Evolutionary conservation across 495 filamentous ascomycete species (phyloP).

Genomic region (Penicillium silybi): DNA sequence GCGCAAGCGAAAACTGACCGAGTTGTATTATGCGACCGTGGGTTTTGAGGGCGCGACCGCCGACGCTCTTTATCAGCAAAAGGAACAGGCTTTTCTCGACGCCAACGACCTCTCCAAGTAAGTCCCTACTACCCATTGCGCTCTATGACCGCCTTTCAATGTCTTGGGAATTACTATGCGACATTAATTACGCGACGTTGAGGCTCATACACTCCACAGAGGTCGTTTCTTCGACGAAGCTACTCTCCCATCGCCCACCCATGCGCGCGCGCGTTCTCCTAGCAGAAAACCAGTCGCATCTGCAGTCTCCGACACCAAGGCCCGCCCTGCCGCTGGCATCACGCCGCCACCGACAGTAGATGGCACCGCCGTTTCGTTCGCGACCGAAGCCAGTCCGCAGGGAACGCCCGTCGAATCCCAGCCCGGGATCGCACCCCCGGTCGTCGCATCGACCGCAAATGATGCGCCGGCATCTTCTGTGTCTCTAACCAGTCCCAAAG

Average conservation of each 20-base stretch:
- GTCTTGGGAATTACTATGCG: conserved; percentile 10
- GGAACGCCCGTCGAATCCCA: conserved; percentile 4
- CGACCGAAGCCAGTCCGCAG: conserved; percentile 19
- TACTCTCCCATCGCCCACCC: conserved; percentile 59
- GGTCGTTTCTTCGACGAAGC: conserved; percentile 67
- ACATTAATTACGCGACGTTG: conserved; percentile 16
- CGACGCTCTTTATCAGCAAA: conserved; percentile 50
- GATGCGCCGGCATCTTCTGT: conserved; percentile 8
- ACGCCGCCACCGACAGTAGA: conserved; percentile 20
- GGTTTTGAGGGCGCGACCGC: conserved; percentile 49
- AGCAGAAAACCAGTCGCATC: conserved; percentile 24
- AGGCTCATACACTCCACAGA: conserved; percentile 46
- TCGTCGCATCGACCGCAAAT: conserved; percentile 4
- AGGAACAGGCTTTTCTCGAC: conserved; percentile 62
- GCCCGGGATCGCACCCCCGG: conserved; percentile 1
- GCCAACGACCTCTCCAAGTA: conserved; percentile 75
- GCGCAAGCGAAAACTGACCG: conserved; percentile 79
- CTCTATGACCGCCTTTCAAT: conserved; percentile 3
- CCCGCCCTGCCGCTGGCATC: conserved; percentile 14
- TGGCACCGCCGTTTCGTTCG: conserved; percentile 17
- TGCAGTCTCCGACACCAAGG: conserved; percentile 13
- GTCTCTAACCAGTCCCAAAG: conserved; percentile 11
- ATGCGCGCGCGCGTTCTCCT: conserved; percentile 29
- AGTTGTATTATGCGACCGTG: conserved; percentile 64
- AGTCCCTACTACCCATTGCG: conserved; percentile 30